These are phyloP conservation scores for Candida fluviatilis DNA, from an alignment of 805 yeast genomes.

Conservation along the genomic window DNA sequence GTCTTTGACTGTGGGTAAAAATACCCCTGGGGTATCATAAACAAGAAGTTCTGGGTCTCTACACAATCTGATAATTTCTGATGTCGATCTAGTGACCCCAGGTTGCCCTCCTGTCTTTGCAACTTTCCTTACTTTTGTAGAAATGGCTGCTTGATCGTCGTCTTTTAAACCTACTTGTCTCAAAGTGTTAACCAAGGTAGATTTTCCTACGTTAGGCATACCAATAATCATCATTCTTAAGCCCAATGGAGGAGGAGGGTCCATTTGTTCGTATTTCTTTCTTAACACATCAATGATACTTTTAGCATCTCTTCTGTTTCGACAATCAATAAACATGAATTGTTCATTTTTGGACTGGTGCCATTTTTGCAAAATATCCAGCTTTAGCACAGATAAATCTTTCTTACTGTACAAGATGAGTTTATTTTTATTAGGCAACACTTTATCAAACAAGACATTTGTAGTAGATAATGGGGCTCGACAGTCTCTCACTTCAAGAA, in stretches of 20 bases:
- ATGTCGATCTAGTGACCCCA: conserved; percentile 80
- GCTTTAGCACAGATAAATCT: conserved; percentile 52
- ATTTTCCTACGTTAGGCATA: conserved; percentile 98
- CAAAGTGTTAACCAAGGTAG: conserved; percentile 75
- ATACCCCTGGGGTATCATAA: conserved; percentile 92
- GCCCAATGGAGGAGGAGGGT: conserved; percentile 82
- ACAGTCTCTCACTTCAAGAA: conserved; percentile 82
- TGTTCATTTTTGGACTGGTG: conserved; percentile 26
- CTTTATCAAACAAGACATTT: conserved; percentile 71
- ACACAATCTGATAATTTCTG: conserved; percentile 66
- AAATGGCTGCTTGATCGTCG: conserved; percentile 20
- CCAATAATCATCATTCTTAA: conserved; percentile 75
- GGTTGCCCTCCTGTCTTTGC: conserved; percentile 85
- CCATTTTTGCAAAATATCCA: conserved; percentile 29
- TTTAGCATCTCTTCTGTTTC: conserved; percentile 46
- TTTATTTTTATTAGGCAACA: conserved; percentile 51
- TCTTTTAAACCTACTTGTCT: conserved; percentile 41
- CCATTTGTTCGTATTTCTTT: conserved; percentile 40
- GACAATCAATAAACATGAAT: conserved; percentile 53
- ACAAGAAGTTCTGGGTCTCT: conserved; percentile 61
- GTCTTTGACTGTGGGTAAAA: conserved; percentile 67
- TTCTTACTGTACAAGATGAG: conserved; percentile 74
- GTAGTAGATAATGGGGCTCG: conserved; percentile 85
- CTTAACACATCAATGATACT: conserved; percentile 48
- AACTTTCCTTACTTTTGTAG: conserved; percentile 50